phyloP scores from a whole-genome alignment of 768 basidiomycete genomes.

The Rossbeevera mucosa region DNA sequence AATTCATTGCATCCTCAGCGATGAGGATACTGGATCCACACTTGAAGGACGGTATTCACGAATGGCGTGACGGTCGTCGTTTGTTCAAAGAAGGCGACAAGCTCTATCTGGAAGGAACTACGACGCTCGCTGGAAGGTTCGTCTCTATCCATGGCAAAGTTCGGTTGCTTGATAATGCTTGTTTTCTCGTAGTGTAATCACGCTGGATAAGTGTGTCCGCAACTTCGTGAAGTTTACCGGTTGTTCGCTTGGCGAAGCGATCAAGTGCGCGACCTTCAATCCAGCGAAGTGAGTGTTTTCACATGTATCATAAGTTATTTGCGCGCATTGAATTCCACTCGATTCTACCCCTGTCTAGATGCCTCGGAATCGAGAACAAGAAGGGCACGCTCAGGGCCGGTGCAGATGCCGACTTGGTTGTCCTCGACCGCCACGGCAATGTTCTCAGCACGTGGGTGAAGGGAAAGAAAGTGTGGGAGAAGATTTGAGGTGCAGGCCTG shows the following conservation, averaged over 20 bases:
- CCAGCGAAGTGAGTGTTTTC: slow-evolving; percentile 60
- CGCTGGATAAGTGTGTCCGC: slow-evolving; percentile 78
- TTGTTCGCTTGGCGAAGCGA: slow-evolving; percentile 76
- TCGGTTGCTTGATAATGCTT: not conserved
- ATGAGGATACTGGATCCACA: slow-evolving; percentile 85
- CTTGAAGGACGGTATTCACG: slow-evolving; percentile 76
- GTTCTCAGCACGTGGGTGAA: slow-evolving; percentile 73
- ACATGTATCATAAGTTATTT: too few relatives aligned
- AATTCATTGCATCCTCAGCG: slow-evolving; percentile 39
- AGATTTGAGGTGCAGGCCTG: slow-evolving; percentile 17
- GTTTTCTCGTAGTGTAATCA: slow-evolving; percentile 54
- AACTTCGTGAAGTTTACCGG: slow-evolving; percentile 84
- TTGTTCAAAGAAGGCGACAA: slow-evolving; percentile 79
- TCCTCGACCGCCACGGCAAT: slow-evolving; percentile 64
- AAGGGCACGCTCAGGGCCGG: slow-evolving; percentile 81
- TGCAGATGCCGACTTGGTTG: slow-evolving; percentile 82
- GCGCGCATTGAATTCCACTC: not conserved
- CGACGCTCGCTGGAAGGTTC: slow-evolving; percentile 85
- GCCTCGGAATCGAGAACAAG: slow-evolving; percentile 69
- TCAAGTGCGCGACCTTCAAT: slow-evolving; percentile 81
- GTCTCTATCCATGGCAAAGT: slow-evolving; percentile 8
- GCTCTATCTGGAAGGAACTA: slow-evolving; percentile 79
- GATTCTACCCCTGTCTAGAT: slow-evolving; percentile 35
- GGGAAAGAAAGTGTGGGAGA: slow-evolving; percentile 68
- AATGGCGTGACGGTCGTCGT: slow-evolving; percentile 81